Conservation (phyloP, 495 filamentous ascomycete species). For the Usnea hakonensis region DNA sequence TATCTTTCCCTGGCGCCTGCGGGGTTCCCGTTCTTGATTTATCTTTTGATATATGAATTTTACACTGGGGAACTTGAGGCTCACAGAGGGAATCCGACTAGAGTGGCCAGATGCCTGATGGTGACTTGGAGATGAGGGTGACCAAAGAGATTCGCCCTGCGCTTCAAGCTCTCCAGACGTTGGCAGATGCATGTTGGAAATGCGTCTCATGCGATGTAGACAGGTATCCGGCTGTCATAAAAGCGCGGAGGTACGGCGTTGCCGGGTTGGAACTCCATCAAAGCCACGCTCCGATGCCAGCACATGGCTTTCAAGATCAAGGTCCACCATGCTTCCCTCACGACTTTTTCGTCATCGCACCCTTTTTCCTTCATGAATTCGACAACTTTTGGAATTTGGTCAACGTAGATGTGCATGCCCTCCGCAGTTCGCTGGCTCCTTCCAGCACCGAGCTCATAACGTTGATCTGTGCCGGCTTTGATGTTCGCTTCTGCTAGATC, state of each 20-base stretch:
- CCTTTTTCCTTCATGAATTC: constrained; percentile 2
- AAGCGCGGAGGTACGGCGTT: constrained; percentile 1
- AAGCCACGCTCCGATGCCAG: constrained; percentile 24
- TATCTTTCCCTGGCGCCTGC: too few species aligned
- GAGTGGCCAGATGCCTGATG: too few species aligned
- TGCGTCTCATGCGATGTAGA: constrained; percentile 6
- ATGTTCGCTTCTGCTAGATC: not conserved
- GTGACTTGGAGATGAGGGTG: too few species aligned
- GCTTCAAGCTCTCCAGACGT: not conserved
- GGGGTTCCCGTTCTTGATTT: too few species aligned
- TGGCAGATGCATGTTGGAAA: not conserved
- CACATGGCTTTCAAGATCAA: constrained; percentile 27
- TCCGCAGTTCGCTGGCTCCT: not conserved
- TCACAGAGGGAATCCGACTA: too few species aligned
- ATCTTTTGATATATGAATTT: too few species aligned
- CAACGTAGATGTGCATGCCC: constrained; percentile 12
- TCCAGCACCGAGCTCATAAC: not conserved
- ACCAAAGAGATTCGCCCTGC: too few species aligned
- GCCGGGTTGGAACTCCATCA: constrained; percentile 14
- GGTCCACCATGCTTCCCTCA: constrained; percentile 20
- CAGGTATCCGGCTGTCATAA: constrained; percentile 10
- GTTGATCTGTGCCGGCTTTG: not conserved
- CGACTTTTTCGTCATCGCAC: not conserved
- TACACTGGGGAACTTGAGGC: too few species aligned
- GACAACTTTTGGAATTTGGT: not conserved